These are phyloP conservation scores for Coemansia erecta DNA, from an alignment of 192 early-diverging fungal species.

Conservation along the genomic window DNA sequence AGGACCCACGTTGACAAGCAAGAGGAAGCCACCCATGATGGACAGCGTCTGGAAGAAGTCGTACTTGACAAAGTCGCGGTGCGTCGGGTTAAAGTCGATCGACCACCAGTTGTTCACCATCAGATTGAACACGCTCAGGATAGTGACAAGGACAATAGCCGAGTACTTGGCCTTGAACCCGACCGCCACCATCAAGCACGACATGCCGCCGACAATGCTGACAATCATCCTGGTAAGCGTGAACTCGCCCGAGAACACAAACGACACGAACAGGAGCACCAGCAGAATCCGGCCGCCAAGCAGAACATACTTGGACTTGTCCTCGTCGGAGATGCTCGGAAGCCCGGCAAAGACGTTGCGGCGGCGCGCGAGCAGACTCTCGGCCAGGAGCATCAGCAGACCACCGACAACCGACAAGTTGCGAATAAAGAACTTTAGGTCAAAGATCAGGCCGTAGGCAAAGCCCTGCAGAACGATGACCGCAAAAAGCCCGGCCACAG, in stretches of 20 bases:
- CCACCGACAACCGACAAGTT: slow-evolving; percentile 93
- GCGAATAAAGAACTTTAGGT: slow-evolving; percentile 86
- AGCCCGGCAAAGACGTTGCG: slow-evolving; percentile 84
- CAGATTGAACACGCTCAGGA: slow-evolving; percentile 88
- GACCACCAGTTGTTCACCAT: slow-evolving; percentile 97
- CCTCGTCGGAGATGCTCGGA: slow-evolving; percentile 78
- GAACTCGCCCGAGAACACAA: slow-evolving; percentile 83
- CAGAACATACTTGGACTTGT: slow-evolving; percentile 88
- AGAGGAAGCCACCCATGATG: slow-evolving; percentile 92
- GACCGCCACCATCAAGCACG: slow-evolving; percentile 92
- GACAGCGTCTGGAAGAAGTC: slow-evolving; percentile 98
- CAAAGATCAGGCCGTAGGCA: slow-evolving; percentile 93
- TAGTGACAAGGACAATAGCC: slow-evolving; percentile 87
- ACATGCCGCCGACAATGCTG: slow-evolving; percentile 70
- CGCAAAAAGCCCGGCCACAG: slow-evolving; percentile 75
- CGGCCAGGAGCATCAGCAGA: slow-evolving; percentile 91
- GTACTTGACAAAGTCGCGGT: slow-evolving; percentile 92
- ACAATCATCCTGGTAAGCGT: slow-evolving; percentile 67
- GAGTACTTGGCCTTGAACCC: slow-evolving; percentile 98
- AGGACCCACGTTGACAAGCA: slow-evolving; percentile 87
- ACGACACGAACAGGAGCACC: slow-evolving; percentile 89
- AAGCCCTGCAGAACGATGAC: slow-evolving; percentile 87
- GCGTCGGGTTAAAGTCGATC: slow-evolving; percentile 72
- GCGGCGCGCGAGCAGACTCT: slow-evolving; percentile 63
- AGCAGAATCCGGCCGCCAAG: slow-evolving; percentile 89